Base-by-base conservation (phyloP, 306 rosid species). In the Arachis hypogaea region DNA sequence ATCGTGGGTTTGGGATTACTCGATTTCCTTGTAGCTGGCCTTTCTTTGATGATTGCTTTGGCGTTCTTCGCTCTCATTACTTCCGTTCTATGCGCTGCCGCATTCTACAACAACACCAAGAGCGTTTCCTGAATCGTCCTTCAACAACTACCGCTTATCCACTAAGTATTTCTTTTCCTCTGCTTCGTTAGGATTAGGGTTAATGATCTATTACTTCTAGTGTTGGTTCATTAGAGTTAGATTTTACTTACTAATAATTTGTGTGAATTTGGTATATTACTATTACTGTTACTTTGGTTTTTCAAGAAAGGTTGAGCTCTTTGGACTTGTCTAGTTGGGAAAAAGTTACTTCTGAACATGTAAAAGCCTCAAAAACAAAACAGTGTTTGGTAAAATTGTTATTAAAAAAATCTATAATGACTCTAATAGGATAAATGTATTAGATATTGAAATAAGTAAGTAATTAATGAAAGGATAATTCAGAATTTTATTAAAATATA, bases 1-100 rank as follows among this genome's bases (percentile, higher is more conserved):
- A 1, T 60, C 49, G 43, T 86, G 74, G 87, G 92, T 29, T 71
- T 84, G 50, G 18, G 87, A 49, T 6, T 93, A 14, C 12, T 91
- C 77, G 98, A 91, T 86, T 83, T 93, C 77, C 12, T 77, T n/a
- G 81, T 93, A 9, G 96, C 96, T 1, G 92, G 86, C 7, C 4
- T 86, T 69, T 93, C 98, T 54, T 78, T 89, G 59, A 33, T 86
- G 70, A 77, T 91, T 42, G 91, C 89, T 10, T 69, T 86, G 40
- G 81, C 74, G 6, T 68, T 91, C 46, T 86, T 88, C 5, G 88
- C 91, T 57, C 77, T 89, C 77, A 85, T 85, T 12, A 84, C 96
- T 47, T 81, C 92, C 51, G 76, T 93, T 75, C 91, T 93, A 2
- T 89, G 92, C 73, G 88, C 75, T 46, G 86, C 81, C 10, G 96